Base-by-base conservation (phyloP, 805 yeast genomes). In the Allodekkera sacchari region DNA sequence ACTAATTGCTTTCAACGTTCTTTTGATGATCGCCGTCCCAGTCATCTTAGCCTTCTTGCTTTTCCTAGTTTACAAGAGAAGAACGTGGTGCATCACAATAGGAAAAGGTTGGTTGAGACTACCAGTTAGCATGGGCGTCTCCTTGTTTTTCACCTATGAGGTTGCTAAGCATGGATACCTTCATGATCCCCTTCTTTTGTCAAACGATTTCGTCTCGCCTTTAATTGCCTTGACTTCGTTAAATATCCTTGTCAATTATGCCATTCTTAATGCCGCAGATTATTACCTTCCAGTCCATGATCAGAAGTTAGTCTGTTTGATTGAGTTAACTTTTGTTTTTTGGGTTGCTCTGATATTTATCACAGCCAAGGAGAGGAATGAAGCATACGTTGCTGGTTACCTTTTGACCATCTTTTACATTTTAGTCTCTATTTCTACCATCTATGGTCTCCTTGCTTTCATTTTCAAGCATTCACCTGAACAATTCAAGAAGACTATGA, bases 341-440 rank as follows among this genome's bases (percentile, higher is more conserved):
- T 85, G 95, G 94, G 32, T 66, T 1, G 42, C 57, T 0, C 60
- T 80, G 32, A 46, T 77, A 3, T 61, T 67, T 32, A 53, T 65
- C 10, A 77, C 82, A 7, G 61, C 71, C 16, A 48, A 65, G 18
- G 64, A 66, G 27, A 66, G 68, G 40, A 55, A 61, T 1, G 58
- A 64, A 23, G 65, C 66, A 23, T 77, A 73, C 43, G 59, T 65
- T 2, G 85, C 83, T 3, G 70, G 70, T 22, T 72, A 68, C 35
- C 47, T 64, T 6, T 23, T 76, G 11, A 60, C 73, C 0, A 37
- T 73, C 4, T 37, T 74, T 6, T 77, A 67, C 39, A 7, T 59
- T 0, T 48, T 73, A 15, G 66, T 66, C 36, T 56, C 81, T 0
- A 28, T 58, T 6, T 71, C 74, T 1, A 53, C 71, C 0, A 36